Evolutionary conservation across 2,329 filamentous ascomycete genomes (phyloP).

Genomic region (Fusarium siculi): DNA sequence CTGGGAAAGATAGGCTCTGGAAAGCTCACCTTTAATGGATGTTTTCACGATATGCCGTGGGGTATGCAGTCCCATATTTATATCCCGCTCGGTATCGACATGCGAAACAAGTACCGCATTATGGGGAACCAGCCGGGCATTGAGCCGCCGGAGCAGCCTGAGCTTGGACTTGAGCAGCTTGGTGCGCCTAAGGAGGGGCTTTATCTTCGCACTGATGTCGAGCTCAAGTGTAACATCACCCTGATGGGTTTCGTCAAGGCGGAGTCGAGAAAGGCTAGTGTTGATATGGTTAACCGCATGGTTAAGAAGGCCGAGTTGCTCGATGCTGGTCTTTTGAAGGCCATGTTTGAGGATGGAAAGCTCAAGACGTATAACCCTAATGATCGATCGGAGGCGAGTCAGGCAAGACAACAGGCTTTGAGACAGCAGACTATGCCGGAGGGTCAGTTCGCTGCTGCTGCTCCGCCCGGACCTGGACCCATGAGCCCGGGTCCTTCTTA

Average conservation of each 20-base stretch:
- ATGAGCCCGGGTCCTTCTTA: conserved; percentile 36
- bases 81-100: conserved; percentile 72
- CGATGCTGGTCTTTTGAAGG: conserved; percentile 71
- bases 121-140: conserved; percentile 74
- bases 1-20: conserved; percentile 72
- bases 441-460: not conserved
- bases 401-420: conserved; percentile 48
- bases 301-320: conserved; percentile 78
- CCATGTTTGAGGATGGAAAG: conserved; percentile 74
- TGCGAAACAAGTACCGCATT: conserved; percentile 75
- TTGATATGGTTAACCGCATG: conserved; percentile 74
- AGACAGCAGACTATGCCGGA: conserved; percentile 46
- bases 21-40: conserved; percentile 75
- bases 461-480: not conserved
- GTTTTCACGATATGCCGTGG: conserved; percentile 78
- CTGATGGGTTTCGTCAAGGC: conserved; percentile 73
- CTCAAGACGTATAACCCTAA: conserved; percentile 69
- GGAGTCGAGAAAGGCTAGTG: conserved; percentile 73
- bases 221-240: conserved; percentile 75
- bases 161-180: conserved; percentile 68
- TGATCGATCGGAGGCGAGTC: conserved; percentile 54
- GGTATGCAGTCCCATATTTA: conserved; percentile 78
- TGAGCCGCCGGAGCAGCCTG: conserved; percentile 69
- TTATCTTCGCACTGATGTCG: conserved; percentile 76
- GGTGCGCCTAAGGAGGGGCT: conserved; percentile 72